These are phyloP conservation scores for Ceratobasidium sp. DNA, from an alignment of 1,284 basidiomycete genomes.

Conservation along the genomic window DNA sequence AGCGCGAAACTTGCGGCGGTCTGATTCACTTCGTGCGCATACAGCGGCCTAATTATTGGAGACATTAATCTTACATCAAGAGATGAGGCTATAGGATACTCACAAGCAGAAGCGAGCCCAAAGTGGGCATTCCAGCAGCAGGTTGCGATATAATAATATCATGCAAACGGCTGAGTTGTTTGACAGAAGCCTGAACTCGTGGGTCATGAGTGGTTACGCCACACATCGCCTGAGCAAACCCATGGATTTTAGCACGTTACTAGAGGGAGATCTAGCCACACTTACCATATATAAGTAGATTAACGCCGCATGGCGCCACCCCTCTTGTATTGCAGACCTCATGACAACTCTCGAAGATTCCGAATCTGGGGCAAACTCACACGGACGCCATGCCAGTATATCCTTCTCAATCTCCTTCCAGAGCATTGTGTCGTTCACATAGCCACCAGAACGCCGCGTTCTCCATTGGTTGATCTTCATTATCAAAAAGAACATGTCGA, in stretches of 20 bases:
- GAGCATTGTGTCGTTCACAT: too few species aligned
- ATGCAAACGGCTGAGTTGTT: neutral
- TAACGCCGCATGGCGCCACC: slow-evolving; percentile 12
- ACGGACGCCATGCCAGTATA: slow-evolving; percentile 1
- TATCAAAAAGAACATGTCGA: neutral
- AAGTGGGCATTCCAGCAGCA: neutral
- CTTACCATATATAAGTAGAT: slow-evolving; percentile 39
- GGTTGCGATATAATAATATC: neutral
- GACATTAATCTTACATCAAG: too few species aligned
- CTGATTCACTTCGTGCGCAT: slow-evolving; percentile 13
- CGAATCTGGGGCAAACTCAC: neutral
- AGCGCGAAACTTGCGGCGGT: neutral
- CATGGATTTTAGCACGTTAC: too few species aligned
- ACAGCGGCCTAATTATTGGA: neutral
- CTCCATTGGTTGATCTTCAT: slow-evolving; percentile 23
- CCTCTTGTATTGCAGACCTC: slow-evolving; percentile 8
- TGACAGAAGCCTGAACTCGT: slow-evolving; percentile 25
- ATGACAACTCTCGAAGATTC: neutral
- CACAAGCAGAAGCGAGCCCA: neutral
- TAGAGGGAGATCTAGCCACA: too few species aligned
- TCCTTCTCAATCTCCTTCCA: slow-evolving; percentile 3
- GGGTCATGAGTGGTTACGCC: slow-evolving; percentile 8
- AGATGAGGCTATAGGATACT: neutral
- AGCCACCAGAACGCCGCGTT: neutral
- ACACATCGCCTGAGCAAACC: slow-evolving; percentile 43